phyloP scores from a whole-genome alignment of 139 green algal genomes.

The Edaphochlamys debaryana region DNA sequence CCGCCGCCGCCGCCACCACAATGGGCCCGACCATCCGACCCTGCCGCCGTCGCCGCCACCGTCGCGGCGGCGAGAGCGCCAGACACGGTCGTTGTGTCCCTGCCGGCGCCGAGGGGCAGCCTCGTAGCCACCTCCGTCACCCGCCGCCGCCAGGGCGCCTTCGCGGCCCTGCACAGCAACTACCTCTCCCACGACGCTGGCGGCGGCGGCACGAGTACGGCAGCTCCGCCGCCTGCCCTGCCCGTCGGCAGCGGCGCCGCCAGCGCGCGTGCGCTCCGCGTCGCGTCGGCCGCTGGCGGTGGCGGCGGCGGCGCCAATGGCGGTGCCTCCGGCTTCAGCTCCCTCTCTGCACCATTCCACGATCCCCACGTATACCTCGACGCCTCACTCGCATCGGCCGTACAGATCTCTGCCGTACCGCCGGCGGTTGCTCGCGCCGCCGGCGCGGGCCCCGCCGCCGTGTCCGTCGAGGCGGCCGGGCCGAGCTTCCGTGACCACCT shows the following conservation, averaged over 20 bases:
- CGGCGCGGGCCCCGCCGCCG: neutral
- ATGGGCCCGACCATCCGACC: too few relatives aligned
- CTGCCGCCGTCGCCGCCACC: neutral
- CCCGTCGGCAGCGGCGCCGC: neutral
- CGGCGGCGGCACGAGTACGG: too few relatives aligned
- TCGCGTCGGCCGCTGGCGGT: neutral
- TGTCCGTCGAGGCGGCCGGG: neutral
- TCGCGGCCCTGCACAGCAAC: slow-evolving; percentile 30
- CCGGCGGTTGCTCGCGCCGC: slow-evolving; percentile 8
- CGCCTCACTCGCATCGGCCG: neutral
- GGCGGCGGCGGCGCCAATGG: neutral
- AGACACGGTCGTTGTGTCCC: neutral
- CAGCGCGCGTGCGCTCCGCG: neutral
- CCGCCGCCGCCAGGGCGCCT: slow-evolving; percentile 19
- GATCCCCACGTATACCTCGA: slow-evolving; percentile 3
- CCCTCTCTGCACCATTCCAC: neutral
- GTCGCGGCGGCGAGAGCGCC: neutral
- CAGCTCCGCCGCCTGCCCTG: too few relatives aligned
- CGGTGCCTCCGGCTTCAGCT: neutral
- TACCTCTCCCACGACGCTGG: neutral
- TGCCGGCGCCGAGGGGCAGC: neutral
- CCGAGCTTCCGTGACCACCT: neutral
- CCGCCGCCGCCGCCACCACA: too few relatives aligned
- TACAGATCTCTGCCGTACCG: neutral
- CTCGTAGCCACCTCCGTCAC: neutral